Evolutionary conservation across 2,329 filamentous ascomycete species (phyloP).

Genomic region (Huntiella moniliformis): DNA sequence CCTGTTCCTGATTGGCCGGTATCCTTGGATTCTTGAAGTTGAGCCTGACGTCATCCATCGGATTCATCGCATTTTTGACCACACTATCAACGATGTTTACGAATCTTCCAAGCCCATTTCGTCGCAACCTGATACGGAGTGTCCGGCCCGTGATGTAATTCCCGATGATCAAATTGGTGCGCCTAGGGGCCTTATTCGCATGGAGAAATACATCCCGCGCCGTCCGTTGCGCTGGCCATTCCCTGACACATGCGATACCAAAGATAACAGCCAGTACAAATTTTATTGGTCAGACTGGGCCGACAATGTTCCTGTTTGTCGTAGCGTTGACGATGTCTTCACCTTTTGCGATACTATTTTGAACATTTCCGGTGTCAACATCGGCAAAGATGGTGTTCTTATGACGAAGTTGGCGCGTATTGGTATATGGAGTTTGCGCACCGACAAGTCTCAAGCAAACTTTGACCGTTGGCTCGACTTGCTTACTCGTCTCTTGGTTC

Average conservation of each 20-base stretch:
- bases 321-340: constrained; percentile 79
- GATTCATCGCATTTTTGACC: constrained; percentile 68
- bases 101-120: constrained; percentile 14
- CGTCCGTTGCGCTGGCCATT: constrained; percentile 68
- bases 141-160: constrained; percentile 16
- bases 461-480: constrained; percentile 66
- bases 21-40: constrained; percentile 78
- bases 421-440: constrained; percentile 52
- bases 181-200: constrained; percentile 48
- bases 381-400: constrained; percentile 64
- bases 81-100: constrained; percentile 60
- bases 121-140: background rate
- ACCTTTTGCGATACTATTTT: constrained; percentile 67
- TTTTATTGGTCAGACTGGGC: constrained; percentile 98
- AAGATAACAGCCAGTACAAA: constrained; percentile 61
- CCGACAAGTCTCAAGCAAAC: constrained; percentile 55
- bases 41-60: constrained; percentile 64
- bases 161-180: constrained; percentile 46
- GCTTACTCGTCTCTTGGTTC: constrained; percentile 66
- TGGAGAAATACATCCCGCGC: constrained; percentile 38
- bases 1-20: constrained; percentile 76
- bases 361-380: constrained; percentile 71
- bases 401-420: constrained; percentile 73
- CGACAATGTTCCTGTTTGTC: constrained; percentile 82
- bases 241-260: constrained; percentile 57